Conservation (phyloP, 1,284 basidiomycete genomes). For the Stereum hirsutum region DNA sequence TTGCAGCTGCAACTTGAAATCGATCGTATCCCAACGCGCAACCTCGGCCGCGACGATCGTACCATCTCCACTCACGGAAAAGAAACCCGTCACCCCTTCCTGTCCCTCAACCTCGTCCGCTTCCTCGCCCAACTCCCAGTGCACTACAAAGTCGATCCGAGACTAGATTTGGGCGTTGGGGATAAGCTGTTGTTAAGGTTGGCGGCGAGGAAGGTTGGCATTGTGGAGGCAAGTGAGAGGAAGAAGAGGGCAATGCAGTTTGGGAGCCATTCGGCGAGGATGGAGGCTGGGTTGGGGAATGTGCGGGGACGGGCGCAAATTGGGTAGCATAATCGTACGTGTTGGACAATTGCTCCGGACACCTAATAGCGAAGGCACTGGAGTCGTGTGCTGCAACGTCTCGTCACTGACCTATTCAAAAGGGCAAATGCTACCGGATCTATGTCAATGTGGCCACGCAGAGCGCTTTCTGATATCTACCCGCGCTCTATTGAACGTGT, state of each 20-base stretch:
- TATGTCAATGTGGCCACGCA: too few relatives aligned
- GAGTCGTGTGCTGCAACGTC: too few relatives aligned
- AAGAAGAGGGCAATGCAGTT: constrained; percentile 98
- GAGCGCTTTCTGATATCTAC: too few relatives aligned
- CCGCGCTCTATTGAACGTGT: too few relatives aligned
- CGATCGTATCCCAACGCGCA: constrained; percentile 83
- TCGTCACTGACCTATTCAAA: too few relatives aligned
- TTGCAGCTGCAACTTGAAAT: constrained; percentile 83
- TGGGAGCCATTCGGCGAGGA: constrained; percentile 86
- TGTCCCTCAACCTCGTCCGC: constrained; percentile 70
- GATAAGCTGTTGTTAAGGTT: constrained; percentile 84
- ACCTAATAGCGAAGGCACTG: too few relatives aligned
- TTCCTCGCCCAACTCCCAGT: constrained; percentile 74
- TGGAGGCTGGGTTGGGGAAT: constrained; percentile 53
- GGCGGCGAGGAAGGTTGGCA: constrained; percentile 58
- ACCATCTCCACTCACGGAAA: constrained; percentile 84
- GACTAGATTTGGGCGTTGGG: constrained; percentile 59
- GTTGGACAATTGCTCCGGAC: constrained; percentile 42
- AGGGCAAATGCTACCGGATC: too few relatives aligned
- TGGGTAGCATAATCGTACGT: too few relatives aligned
- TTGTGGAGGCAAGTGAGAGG: constrained; percentile 57
- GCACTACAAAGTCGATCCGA: constrained; percentile 72
- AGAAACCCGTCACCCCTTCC: constrained; percentile 86
- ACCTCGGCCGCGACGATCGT: constrained; percentile 91
- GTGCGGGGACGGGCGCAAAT: too few relatives aligned